phyloP scores from a whole-genome alignment of 2,329 filamentous ascomycete genomes.

The Neopestalotiopsis sp. region DNA sequence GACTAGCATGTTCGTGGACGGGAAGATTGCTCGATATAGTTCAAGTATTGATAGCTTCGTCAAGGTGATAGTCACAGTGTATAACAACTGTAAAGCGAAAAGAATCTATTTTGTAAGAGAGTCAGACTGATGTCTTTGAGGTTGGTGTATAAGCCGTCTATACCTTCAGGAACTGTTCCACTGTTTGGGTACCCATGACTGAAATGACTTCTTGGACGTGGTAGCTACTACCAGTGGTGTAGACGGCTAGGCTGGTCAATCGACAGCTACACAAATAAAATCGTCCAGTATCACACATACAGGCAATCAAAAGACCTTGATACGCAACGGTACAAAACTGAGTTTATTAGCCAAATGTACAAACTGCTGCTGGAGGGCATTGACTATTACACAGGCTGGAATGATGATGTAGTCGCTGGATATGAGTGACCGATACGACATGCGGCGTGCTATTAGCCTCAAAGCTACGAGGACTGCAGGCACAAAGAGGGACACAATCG shows the following conservation, averaged over 20 bases:
- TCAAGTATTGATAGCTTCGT: conserved; percentile 18
- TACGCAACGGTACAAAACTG: neutral
- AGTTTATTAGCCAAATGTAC: neutral
- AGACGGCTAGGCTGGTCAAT: neutral
- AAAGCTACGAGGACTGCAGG: neutral
- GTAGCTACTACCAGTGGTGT: neutral
- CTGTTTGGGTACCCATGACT: neutral
- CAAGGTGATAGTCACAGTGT: conserved; percentile 8
- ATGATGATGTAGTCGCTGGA: neutral
- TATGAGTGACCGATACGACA: neutral
- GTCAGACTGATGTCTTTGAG: neutral
- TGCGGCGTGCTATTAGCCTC: neutral
- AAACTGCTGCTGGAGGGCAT: neutral
- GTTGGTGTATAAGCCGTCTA: neutral
- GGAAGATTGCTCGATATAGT: conserved; percentile 12
- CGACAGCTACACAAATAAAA: neutral
- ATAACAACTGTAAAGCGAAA: neutral
- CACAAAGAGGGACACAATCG: neutral
- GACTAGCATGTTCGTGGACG: neutral
- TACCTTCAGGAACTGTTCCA: neutral
- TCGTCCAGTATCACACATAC: neutral
- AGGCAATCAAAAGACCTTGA: neutral
- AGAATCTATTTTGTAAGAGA: neutral
- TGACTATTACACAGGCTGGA: neutral
- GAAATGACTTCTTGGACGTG: neutral